Evolutionary conservation across 2,329 filamentous ascomycete genomes (phyloP).

Genomic region (Fusarium hainanense): DNA sequence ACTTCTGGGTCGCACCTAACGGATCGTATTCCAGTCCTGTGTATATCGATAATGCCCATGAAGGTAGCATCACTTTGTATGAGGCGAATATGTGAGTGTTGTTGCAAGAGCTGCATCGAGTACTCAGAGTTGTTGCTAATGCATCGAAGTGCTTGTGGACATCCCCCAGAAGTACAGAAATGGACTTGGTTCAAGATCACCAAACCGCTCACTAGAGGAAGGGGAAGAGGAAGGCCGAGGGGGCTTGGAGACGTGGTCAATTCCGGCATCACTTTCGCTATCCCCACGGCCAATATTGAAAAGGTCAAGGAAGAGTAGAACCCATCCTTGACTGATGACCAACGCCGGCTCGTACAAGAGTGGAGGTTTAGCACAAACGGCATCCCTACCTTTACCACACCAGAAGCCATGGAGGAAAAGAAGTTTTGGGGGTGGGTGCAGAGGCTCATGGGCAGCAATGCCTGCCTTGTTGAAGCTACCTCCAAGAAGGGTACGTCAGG

Average conservation of each 20-base stretch:
- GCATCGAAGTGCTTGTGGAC: background rate
- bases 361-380: conserved; percentile 42
- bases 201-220: conserved; percentile 29
- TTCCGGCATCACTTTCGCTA: conserved; percentile 35
- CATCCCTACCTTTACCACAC: conserved; percentile 37
- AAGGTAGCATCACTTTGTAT: conserved; percentile 38
- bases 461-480: conserved; percentile 37
- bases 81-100: conserved; percentile 27
- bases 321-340: conserved; percentile 19
- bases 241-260: conserved; percentile 17
- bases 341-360: conserved; percentile 21
- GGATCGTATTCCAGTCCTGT: background rate
- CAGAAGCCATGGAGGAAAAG: conserved; percentile 9
- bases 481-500: conserved; percentile 24
- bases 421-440: conserved; percentile 31
- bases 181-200: conserved; percentile 45
- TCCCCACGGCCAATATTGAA: conserved; percentile 32
- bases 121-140: background rate
- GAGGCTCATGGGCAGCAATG: conserved; percentile 35
- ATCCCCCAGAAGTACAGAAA: background rate
- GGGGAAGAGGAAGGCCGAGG: conserved; percentile 2
- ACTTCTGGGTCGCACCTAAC: background rate
- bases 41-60: background rate
- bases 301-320: conserved; percentile 40
- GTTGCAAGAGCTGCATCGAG: too few species aligned